Base-by-base conservation (phyloP, 2,329 filamentous ascomycete species). In the Thielaviopsis cerberus region DNA sequence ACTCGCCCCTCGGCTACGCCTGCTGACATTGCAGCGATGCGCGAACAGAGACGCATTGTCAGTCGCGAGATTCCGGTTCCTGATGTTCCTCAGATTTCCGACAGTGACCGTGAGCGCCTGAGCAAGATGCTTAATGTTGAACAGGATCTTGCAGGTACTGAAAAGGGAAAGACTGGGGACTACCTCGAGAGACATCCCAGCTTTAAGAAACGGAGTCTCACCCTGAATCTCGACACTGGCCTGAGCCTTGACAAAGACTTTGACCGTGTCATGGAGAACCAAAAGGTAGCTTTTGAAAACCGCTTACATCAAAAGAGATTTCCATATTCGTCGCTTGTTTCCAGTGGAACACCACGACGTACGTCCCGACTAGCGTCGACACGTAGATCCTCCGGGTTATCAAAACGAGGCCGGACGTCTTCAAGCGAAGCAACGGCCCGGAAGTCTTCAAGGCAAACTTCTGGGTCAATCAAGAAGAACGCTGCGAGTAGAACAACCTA, bases 201-300 rank as follows among this genome's bases (percentile, higher is more conserved):
- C 70, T 81, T 89, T 64, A 85, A 89, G 69, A 85, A 88, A 65
- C 79, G 88, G 54, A 90, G 92, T 65, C 78, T 96, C 62, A 88
- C 88, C 7, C 73, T 94, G 63, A 82, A 86, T 66, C 82, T 89
- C 62, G 88, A 91, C 66, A 77, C 92, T 58, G 87, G 87, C 61
- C 82, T 94, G 62, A 91, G 88, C 63, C 79, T 97, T 52, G 88
- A 94, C 66, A 81, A 86, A 65, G 92, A 96, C 68, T 96, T 97
- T 70, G 89, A 97, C 66, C 81, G 91, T 61, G 87, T 97, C 58
- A 94, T 97, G 65, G 89, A 96, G 73, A 80, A 84, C 68, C 90
- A 96, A 85, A 97, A 97, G 89, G 90, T 96, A 78, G 74, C 75
- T 73, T 80, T 77, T 64, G 63, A 69, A 65, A 65, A 66, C 60